Percentiles rank a stretch among this genome's conserved stretches.
Evolutionary conservation across 495 filamentous ascomycete genomes (phyloP).

Genomic region (Glutinoglossum americanum): DNA sequence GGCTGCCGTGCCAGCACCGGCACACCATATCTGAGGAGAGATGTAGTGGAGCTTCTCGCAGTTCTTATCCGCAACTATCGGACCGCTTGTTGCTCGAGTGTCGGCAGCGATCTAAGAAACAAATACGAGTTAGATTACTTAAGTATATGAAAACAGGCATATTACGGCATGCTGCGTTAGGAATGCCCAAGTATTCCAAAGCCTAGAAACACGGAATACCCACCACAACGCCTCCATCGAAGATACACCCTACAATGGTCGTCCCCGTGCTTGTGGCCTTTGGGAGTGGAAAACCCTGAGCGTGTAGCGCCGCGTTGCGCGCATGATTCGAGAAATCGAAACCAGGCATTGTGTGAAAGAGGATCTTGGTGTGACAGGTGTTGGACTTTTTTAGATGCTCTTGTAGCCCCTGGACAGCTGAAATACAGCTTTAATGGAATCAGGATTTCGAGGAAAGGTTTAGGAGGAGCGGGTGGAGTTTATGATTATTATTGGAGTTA

Average conservation of each 20-base stretch:
- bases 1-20: conserved; percentile 90
- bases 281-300: conserved; percentile 76
- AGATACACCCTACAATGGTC: conserved; percentile 97
- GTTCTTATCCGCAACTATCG: conserved; percentile 99
- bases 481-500: neutral
- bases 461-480: neutral
- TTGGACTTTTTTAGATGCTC: neutral
- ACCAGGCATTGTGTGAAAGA: conserved; percentile 55
- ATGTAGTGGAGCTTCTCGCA: conserved; percentile 99
- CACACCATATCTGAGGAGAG: conserved; percentile 97
- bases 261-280: conserved; percentile 98
- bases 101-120: conserved; percentile 68
- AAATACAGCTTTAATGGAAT: neutral
- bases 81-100: conserved; percentile 90
- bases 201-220: conserved; percentile 12
- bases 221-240: conserved; percentile 86
- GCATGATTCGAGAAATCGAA: conserved; percentile 99
- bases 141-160: neutral
- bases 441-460: neutral
- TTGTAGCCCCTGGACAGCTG: neutral
- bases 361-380: neutral
- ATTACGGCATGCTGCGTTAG: too few species aligned
- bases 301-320: conserved; percentile 88
- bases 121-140: neutral
- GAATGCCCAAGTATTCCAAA: neutral